These are phyloP conservation scores for Trichoderma lentiforme DNA, from an alignment of 2,329 filamentous ascomycete genomes.

Conservation along the genomic window DNA sequence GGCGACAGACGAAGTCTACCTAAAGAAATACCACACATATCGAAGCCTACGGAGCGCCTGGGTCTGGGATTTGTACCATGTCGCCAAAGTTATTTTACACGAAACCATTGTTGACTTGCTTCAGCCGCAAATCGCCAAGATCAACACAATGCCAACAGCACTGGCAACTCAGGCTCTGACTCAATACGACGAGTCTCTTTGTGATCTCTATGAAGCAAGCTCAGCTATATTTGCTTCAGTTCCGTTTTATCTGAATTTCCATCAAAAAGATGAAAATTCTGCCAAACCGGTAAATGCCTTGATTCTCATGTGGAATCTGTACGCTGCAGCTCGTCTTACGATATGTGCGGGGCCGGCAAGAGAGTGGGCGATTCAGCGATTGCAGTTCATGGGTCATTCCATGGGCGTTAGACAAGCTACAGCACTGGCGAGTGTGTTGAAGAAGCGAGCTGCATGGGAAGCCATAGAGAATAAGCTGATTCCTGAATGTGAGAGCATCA, in stretches of 20 bases:
- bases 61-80: neutral
- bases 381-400: neutral
- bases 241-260: neutral
- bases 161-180: neutral
- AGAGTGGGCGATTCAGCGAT: neutral
- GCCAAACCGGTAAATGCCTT: neutral
- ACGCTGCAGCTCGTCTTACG: neutral
- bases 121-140: neutral
- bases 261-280: neutral
- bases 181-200: neutral
- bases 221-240: neutral
- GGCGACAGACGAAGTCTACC: neutral
- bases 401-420: neutral
- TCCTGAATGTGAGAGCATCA: neutral
- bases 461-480: neutral
- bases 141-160: neutral
- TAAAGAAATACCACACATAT: neutral
- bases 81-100: neutral
- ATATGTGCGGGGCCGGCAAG: neutral
- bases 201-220: neutral
- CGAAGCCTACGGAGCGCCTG: neutral
- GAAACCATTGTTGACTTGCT: neutral
- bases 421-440: neutral
- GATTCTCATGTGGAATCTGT: neutral
- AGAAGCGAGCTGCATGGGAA: neutral